A percentile compares a stretch with the other conserved stretches of the same genome.
phyloP scores from a whole-genome alignment of 2,329 filamentous ascomycete species.

The Aschersonia sp. region DNA sequence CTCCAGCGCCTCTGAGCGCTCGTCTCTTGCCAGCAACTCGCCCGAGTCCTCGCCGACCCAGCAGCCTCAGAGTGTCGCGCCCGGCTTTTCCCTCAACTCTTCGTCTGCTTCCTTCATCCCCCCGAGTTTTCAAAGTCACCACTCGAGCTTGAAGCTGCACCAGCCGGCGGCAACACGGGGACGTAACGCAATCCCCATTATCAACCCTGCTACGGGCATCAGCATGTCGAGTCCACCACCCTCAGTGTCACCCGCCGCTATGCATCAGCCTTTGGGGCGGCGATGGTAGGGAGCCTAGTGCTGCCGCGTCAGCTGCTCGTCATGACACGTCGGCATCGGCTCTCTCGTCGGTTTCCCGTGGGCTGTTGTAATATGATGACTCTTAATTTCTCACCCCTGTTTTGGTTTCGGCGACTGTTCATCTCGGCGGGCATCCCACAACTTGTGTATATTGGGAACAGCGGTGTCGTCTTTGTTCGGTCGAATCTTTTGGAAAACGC shows the following conservation, averaged over 20 bases:
- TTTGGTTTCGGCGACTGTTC: not conserved
- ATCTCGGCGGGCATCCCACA: no score
- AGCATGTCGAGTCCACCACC: slow-evolving; percentile 79
- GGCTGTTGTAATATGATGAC: no score
- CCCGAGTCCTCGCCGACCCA: slow-evolving; percentile 84
- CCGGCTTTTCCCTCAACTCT: slow-evolving; percentile 61
- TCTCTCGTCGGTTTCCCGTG: no score
- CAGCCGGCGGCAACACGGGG: slow-evolving; percentile 80
- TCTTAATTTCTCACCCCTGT: not conserved
- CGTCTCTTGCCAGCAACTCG: slow-evolving; percentile 86
- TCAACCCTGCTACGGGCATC: slow-evolving; percentile 86
- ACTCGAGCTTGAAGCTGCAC: slow-evolving; percentile 63
- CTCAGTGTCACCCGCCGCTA: slow-evolving; percentile 47
- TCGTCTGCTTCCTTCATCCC: slow-evolving; percentile 52
- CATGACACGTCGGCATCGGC: no score
- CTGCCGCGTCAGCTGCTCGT: no score
- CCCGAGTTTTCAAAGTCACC: slow-evolving; percentile 51
- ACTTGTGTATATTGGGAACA: not conserved
- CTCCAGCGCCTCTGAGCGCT: slow-evolving; percentile 84
- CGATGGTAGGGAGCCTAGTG: slow-evolving; percentile 34
- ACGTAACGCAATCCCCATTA: slow-evolving; percentile 92
- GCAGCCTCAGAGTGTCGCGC: slow-evolving; percentile 65
- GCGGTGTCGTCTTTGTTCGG: not conserved
- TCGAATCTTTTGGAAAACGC: not conserved
- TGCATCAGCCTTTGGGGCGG: slow-evolving; percentile 39